Base-by-base conservation (phyloP, 2,329 filamentous ascomycete species). In the Cladosporium sp. region DNA sequence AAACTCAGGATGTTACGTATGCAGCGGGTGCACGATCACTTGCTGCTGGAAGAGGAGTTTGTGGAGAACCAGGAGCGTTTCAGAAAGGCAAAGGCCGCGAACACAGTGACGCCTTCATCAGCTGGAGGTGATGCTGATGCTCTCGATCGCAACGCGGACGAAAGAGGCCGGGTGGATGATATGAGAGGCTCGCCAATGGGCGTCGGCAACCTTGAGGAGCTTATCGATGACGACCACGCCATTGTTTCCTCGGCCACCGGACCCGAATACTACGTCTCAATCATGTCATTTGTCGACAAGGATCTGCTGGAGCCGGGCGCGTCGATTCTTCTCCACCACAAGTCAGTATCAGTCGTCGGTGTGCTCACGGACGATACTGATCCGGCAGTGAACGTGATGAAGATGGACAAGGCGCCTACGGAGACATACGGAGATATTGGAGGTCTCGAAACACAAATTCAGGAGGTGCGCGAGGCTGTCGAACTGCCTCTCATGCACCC, bases 251-350 rank as follows among this genome's bases (percentile, higher is more conserved):
- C 91, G 73, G 95, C 94, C 0, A 97, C 94, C 6, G 94, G 94
- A 0, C 94, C 94, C 1, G 94, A 99, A 75, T 99, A 96, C 82
- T 99, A 97, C 74, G 94, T 99, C 65, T 97, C 92, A 66, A 99
- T 99, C 83, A 97, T 97, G 94, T 97, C 93, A 56, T 99, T 99
- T 70, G 94, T 99, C 64, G 94, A 99, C 81, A 99, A 99, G 77
- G 94, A 99, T 70, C 84, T 99, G 3, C 83, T 99, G 42, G 94
- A 99, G 76, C 94, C 94, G 1, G 95, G 95, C 60, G 91, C 94
- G 17, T 97, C 91, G 68, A 94, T 99, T 49, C 80, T 99, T 49
- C 80, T 99, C 59, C 94, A 99, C 71, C 94, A 99, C 76, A 99
- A 99, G 80, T 95, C 90, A 54, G 93, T 97, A 52, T 97, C 93